phyloP scores from a whole-genome alignment of 1,284 basidiomycete genomes.

The Heterobasidion irregulare region DNA sequence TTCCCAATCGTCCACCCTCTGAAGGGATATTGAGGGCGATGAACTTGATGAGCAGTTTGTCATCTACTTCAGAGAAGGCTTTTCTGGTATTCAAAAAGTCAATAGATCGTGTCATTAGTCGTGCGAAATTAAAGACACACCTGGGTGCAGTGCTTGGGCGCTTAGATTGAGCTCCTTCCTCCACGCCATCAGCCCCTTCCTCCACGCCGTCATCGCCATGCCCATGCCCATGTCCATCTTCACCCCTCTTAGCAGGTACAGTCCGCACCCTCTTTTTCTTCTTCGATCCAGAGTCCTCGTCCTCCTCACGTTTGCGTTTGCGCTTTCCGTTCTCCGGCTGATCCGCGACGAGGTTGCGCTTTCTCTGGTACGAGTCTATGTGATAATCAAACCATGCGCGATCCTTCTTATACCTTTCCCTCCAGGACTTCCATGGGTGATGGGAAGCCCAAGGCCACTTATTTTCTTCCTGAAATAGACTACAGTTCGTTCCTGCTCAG shows the following conservation, averaged over 20 bases:
- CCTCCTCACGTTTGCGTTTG: neutral
- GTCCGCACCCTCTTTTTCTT: no score
- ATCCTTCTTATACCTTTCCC: neutral
- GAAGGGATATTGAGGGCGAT: neutral
- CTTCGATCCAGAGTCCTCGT: neutral
- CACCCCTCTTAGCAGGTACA: no score
- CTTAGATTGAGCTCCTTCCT: no score
- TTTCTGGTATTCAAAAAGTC: neutral
- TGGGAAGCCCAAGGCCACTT: conserved; percentile 7
- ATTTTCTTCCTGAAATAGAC: conserved; percentile 2
- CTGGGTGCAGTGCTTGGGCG: no score
- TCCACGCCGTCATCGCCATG: neutral
- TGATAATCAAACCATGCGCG: neutral
- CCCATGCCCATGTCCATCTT: neutral
- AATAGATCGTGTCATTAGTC: no score
- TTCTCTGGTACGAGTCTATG: neutral
- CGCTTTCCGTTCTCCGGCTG: neutral
- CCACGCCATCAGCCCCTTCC: neutral
- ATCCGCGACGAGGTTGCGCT: neutral
- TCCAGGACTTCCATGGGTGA: neutral
- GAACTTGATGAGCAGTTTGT: neutral
- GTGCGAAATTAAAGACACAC: no score
- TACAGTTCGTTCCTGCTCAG: neutral
- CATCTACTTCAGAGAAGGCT: neutral
- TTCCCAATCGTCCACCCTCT: neutral